Base-by-base conservation (phyloP, 2,329 filamentous ascomycete genomes). In the Diaporthe longicolla region DNA sequence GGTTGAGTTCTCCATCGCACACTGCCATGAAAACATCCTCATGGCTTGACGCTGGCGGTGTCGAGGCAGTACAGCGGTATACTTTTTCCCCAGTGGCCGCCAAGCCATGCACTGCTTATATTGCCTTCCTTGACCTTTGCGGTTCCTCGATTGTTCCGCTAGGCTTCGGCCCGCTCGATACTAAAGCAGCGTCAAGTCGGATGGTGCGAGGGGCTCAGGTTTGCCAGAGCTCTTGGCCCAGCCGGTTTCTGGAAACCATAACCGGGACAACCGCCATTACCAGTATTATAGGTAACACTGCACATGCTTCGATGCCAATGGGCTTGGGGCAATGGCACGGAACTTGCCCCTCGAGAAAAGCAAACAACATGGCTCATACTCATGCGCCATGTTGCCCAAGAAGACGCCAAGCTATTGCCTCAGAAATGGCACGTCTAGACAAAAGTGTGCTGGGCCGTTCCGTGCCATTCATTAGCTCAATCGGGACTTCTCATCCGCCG, bases 401-500 rank as follows among this genome's bases (percentile, higher is more conserved):
- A 54, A n/a, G 45, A 52, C 8, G 63, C 45, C 63, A 66, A 66
- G 63, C 19, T 37, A 54, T 26, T 21, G 26, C 24, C 11, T 45
- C 57, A 3, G 21, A 24, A 17, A 50, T 35, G 61, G 61, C 61
- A 35, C 24, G 4, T 37, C 19, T 8, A 40, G 32, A 54, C 45
- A 37, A 52, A 40, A 40, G 29, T 66, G 1, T 40, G 45, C 63
- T 66, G 45, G 63, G 63, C 63, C 45, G 45, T 52, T 48, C 63
- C 63, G 43, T 35, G n/a, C 9, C 37, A 45, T 48, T 52, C 37
- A 45, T 48, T 52, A 66, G 21, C 63, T 50, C 11, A 26, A 66
- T 35, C 43, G 40, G 40, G 43, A 24, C 26, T 1, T 26, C 5
- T 17, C 26, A 48, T 3, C 26, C 26, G 32, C 59, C 11, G 9